Base-by-base conservation (phyloP, 1,284 basidiomycete genomes). In the Malassezia restricta region DNA sequence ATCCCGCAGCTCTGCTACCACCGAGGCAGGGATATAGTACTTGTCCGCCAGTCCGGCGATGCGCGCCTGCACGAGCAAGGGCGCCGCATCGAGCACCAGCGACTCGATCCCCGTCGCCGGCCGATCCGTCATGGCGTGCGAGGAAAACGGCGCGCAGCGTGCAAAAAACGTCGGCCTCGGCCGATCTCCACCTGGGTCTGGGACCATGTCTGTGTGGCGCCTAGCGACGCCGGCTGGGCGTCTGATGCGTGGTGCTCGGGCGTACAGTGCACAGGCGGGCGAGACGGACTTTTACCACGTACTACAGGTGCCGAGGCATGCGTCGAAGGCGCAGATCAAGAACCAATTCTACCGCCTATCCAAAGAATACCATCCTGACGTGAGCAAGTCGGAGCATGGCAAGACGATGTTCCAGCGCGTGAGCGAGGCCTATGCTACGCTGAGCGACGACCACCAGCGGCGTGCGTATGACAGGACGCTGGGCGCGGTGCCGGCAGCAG, bases 281-380 rank as follows among this genome's bases (percentile, higher is more conserved):
- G 39, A 27, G 38, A 17, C 30, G 31, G 62, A 64, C 43, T 50
- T 62, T 27, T 72, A 72, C 45, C 11, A 24, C 1, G 64, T 62
- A 7, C 61, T 72, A 0, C 48, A 57, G 6, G 51, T 72, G 0
- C 27, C 48, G 2, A 56, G 58, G 14, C 20, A 31, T 6, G 69
- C 68, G 7, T 58, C 60, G 12, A 64, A 64, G 49, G 61, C 62
- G 2, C 66, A 73, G 44, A 71, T 73, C 62, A 73, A 73, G 51
- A 47, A 59, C 48, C 66, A 71, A 42, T 73, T 73, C 53, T 73
- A 73, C 59, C 61, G 67, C 50, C 64, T 71, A 1, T 70, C 67
- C 8, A 73, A 73, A 39, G 49, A 68, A 47, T 61, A 63, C 8
- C 70, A 73, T 33, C 70, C 70, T 14, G 70, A 73, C 49, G 58